phyloP scores from a whole-genome alignment of 2,329 filamentous ascomycete genomes.

The Phaeophleospora eucalypticola region DNA sequence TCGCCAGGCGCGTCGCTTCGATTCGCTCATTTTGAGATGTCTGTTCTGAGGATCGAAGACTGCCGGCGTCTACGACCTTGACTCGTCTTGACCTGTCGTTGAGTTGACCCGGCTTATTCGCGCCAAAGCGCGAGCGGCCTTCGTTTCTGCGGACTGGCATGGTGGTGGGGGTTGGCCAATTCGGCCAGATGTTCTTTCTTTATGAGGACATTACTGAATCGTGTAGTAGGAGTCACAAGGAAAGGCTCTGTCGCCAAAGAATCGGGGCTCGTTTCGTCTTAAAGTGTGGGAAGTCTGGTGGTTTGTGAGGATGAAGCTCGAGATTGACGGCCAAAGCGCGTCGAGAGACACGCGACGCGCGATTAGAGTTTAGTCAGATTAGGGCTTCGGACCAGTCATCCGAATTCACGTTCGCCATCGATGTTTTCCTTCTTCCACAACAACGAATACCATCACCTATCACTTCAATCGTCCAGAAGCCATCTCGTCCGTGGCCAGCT shows the following conservation, averaged over 20 bases:
- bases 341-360: not conserved
- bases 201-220: slow-evolving; percentile 4
- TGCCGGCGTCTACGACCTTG: slow-evolving; percentile 75
- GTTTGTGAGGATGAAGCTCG: not conserved
- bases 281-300: not conserved
- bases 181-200: not conserved
- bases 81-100: slow-evolving; percentile 48
- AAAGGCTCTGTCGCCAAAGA: not conserved
- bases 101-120: slow-evolving; percentile 24
- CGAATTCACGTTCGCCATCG: no score
- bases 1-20: slow-evolving; percentile 76
- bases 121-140: slow-evolving; percentile 38
- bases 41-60: slow-evolving; percentile 69
- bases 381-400: no score
- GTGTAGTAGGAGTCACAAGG: not conserved
- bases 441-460: no score
- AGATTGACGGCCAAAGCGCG: not conserved
- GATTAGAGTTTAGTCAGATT: not conserved
- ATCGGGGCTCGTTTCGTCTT: not conserved
- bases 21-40: slow-evolving; percentile 91
- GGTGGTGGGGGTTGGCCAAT: slow-evolving; percentile 19
- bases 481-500: no score
- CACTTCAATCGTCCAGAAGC: no score
- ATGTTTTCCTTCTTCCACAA: no score
- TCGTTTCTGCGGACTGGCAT: slow-evolving; percentile 45